A percentile compares a stretch with the other conserved stretches of the same genome.
Conservation (phyloP, 805 yeast species). For the Candida manassasensis region DNA sequence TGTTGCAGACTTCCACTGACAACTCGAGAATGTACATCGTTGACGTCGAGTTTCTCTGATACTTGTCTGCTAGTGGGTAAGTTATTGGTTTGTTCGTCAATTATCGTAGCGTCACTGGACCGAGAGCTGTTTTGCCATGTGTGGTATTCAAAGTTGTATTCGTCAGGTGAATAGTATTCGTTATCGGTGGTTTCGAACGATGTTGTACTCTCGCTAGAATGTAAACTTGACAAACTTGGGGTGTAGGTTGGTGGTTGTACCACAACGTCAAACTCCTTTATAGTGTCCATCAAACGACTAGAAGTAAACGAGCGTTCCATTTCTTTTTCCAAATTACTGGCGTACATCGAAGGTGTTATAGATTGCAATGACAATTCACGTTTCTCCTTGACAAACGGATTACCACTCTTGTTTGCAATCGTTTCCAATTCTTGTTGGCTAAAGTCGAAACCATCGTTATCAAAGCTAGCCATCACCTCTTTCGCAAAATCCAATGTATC, state of each 20-base stretch:
- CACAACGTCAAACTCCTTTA: background rate
- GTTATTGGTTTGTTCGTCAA: slow-evolving; percentile 8
- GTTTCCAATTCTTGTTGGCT: background rate
- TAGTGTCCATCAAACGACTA: slow-evolving; percentile 1
- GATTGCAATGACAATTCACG: slow-evolving; percentile 21
- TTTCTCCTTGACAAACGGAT: background rate
- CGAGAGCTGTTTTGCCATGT: slow-evolving; percentile 6
- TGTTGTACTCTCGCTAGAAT: slow-evolving; percentile 3
- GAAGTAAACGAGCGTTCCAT: slow-evolving; percentile 14
- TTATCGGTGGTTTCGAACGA: slow-evolving; percentile 23
- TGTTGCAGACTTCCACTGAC: slow-evolving; percentile 3
- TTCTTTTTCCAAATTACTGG: slow-evolving; percentile 23
- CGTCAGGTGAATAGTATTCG: slow-evolving; percentile 31
- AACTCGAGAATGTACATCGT: slow-evolving; percentile 12
- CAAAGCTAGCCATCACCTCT: background rate
- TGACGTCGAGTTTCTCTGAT: slow-evolving; percentile 28
- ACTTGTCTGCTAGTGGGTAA: slow-evolving; percentile 17
- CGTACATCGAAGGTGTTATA: slow-evolving; percentile 22
- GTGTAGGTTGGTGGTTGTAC: too few species aligned
- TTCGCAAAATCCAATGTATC: background rate
- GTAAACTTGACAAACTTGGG: background rate
- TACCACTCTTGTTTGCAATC: background rate
- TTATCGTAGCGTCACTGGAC: slow-evolving; percentile 21
- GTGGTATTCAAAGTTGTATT: too few species aligned
- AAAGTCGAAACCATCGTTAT: background rate